A percentile compares a stretch with the other conserved stretches of the same genome.
These are phyloP conservation scores for Diplocarpon mali DNA, from an alignment of 2,329 filamentous ascomycete genomes.

Conservation along the genomic window DNA sequence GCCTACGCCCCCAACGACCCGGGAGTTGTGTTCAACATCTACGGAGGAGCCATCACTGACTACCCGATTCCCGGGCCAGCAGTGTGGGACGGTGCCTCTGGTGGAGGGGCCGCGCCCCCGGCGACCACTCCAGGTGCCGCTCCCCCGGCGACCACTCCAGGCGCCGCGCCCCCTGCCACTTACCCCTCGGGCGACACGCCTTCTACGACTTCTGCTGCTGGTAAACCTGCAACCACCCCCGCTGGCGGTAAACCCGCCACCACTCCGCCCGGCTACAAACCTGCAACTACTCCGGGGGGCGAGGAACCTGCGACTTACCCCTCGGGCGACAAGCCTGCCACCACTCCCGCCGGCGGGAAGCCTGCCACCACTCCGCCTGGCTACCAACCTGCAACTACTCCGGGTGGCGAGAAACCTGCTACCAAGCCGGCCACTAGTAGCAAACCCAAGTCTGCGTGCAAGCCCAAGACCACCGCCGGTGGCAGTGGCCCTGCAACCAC, in stretches of 20 bases:
- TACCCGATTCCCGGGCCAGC: slow-evolving; percentile 30
- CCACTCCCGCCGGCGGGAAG: background rate
- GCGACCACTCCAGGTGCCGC: too few species aligned
- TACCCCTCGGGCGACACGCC: too few species aligned
- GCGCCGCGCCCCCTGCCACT: too few species aligned
- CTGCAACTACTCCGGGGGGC: too few species aligned
- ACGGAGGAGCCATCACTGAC: slow-evolving; percentile 23
- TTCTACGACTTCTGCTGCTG: background rate
- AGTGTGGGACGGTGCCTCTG: slow-evolving; percentile 19
- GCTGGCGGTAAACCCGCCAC: too few species aligned
- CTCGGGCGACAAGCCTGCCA: background rate
- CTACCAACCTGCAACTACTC: too few species aligned
- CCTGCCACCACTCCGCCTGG: background rate
- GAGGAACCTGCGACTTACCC: too few species aligned
- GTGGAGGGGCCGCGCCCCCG: background rate
- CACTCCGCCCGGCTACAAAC: too few species aligned
- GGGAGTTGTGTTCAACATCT: slow-evolving; percentile 33
- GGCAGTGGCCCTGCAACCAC: background rate
- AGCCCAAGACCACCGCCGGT: background rate
- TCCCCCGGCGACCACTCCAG: too few species aligned
- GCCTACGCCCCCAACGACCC: slow-evolving; percentile 29
- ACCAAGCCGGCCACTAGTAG: background rate
- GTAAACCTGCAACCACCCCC: too few species aligned
- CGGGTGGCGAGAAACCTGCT: too few species aligned
- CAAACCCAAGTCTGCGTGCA: background rate